Evolutionary conservation across 345 rosid genomes (phyloP).

Genomic region (Excoecaria agallocha): DNA sequence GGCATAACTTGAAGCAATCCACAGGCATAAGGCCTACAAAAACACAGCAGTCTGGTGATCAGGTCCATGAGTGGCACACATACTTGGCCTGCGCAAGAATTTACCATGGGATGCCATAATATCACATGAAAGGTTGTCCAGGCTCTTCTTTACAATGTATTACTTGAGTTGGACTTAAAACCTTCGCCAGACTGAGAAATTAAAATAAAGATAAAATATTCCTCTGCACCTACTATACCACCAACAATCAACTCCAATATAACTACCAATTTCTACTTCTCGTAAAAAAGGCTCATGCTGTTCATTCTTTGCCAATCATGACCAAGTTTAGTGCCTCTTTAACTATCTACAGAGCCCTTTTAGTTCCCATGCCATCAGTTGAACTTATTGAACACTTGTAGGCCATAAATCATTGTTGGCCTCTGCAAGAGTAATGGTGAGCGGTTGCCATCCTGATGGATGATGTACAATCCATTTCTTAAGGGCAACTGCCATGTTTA

Average conservation of each 20-base stretch:
- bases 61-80: not conserved
- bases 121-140: not conserved
- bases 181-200: not conserved
- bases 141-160: not conserved
- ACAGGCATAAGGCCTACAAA: not conserved
- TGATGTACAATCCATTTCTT: slow-evolving; percentile 72
- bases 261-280: not conserved
- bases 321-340: not conserved
- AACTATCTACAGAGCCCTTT: slow-evolving; percentile 4
- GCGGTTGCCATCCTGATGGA: slow-evolving; percentile 79
- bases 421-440: slow-evolving; percentile 49
- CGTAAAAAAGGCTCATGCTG: not conserved
- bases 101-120: not conserved
- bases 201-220: slow-evolving; percentile 2
- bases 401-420: not conserved
- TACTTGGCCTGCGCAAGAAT: not conserved
- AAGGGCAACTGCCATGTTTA: slow-evolving; percentile 50
- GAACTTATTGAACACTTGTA: not conserved
- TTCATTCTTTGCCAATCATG: not conserved
- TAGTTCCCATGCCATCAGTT: not conserved
- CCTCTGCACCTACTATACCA: not conserved
- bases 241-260: not conserved
- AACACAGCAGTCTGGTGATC: not conserved
- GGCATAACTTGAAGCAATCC: too few species aligned
- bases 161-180: not conserved